phyloP scores from a whole-genome alignment of 805 yeast species.

The Ogataea neopini region DNA sequence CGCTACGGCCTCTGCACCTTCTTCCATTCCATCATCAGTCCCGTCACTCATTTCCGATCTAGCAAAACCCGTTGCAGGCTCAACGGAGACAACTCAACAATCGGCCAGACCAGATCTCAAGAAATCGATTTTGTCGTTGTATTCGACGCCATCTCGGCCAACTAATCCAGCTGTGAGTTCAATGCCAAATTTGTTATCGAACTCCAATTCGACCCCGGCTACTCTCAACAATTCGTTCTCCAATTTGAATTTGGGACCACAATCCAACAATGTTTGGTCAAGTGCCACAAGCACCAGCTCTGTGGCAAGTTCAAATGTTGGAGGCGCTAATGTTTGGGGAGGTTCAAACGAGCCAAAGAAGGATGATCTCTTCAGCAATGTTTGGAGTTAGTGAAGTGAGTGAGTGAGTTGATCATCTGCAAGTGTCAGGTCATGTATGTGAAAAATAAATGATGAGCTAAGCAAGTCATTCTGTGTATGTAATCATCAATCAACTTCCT shows the following conservation, averaged over 20 bases:
- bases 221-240: constrained; percentile 10
- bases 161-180: constrained; percentile 17
- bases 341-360: constrained; percentile 10
- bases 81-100: constrained; percentile 11
- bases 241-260: constrained; percentile 5
- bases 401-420: no score
- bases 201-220: not conserved
- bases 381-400: constrained; percentile 25
- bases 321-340: constrained; percentile 19
- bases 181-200: constrained; percentile 8
- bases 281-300: not conserved
- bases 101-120: constrained; percentile 78
- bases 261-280: constrained; percentile 3
- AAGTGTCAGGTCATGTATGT: no score
- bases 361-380: constrained; percentile 35
- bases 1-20: not conserved
- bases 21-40: constrained; percentile 5
- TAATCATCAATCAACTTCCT: no score
- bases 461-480: no score
- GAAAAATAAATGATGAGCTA: no score
- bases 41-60: constrained; percentile 12
- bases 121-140: constrained; percentile 86
- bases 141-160: constrained; percentile 54
- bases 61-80: constrained; percentile 7
- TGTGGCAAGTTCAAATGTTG: not conserved